Percentiles rank a stretch among this genome's conserved stretches.
These are phyloP conservation scores for Phytophthora cryptogea DNA, from an alignment of 352 stramenopile species.

Conservation along the genomic window DNA sequence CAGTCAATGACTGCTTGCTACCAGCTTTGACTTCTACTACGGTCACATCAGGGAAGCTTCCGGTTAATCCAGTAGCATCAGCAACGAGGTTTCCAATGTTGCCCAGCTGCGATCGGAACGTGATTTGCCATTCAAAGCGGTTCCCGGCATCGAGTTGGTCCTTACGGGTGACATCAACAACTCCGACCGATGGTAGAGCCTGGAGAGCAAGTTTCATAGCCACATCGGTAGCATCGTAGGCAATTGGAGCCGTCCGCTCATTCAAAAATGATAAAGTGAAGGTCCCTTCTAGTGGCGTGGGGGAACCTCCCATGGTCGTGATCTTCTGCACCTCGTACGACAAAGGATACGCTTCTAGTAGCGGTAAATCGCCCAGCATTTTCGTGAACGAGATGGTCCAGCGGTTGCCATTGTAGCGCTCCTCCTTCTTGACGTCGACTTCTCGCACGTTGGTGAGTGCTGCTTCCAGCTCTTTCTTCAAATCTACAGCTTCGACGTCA, in stretches of 20 bases:
- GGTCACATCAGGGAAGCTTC: slow-evolving; percentile 50
- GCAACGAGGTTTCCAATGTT: slow-evolving; percentile 72
- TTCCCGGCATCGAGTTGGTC: slow-evolving; percentile 77
- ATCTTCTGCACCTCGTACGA: slow-evolving; percentile 96
- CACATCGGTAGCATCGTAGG: slow-evolving; percentile 85
- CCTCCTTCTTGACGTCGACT: slow-evolving; percentile 74
- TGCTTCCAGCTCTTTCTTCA: slow-evolving; percentile 90
- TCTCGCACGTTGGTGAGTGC: slow-evolving; percentile 49
- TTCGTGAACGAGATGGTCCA: slow-evolving; percentile 97
- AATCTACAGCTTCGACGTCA: slow-evolving; percentile 77
- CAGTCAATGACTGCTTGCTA: slow-evolving; percentile 72
- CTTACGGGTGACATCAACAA: slow-evolving; percentile 89
- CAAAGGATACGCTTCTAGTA: slow-evolving; percentile 86
- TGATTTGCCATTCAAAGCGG: slow-evolving; percentile 93
- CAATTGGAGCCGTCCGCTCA: slow-evolving; percentile 77
- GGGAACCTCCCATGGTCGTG: slow-evolving; percentile 87
- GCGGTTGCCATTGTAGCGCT: slow-evolving; percentile 84
- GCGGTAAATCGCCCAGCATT: slow-evolving; percentile 93
- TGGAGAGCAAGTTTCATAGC: slow-evolving; percentile 91
- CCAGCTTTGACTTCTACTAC: slow-evolving; percentile 77
- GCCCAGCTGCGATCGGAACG: slow-evolving; percentile 90
- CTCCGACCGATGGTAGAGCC: slow-evolving; percentile 80
- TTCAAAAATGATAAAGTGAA: slow-evolving; percentile 89
- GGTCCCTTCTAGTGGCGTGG: slow-evolving; percentile 91
- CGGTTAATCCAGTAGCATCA: slow-evolving; percentile 53